Evolutionary conservation across 2,329 filamentous ascomycete genomes (phyloP).

Genomic region (Ceratocystis huliohia): DNA sequence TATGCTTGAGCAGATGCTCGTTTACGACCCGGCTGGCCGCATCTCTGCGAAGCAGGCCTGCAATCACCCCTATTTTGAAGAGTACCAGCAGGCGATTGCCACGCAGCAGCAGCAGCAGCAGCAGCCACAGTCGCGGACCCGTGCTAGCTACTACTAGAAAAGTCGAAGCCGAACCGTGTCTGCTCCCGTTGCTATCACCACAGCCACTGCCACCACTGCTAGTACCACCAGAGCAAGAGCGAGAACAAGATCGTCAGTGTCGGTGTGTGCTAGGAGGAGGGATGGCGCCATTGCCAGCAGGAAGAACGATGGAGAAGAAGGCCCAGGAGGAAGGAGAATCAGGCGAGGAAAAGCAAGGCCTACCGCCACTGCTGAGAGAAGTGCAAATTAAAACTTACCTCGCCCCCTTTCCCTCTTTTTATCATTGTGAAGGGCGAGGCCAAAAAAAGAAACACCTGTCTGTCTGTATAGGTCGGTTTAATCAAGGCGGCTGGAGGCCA

Average conservation of each 20-base stretch:
- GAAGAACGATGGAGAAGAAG: neutral
- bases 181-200: slow-evolving; percentile 31
- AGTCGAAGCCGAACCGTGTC: slow-evolving; percentile 32
- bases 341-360: neutral
- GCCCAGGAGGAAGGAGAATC: neutral
- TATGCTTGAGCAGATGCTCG: slow-evolving; percentile 56
- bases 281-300: neutral
- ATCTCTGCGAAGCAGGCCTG: slow-evolving; percentile 84
- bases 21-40: slow-evolving; percentile 75
- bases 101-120: slow-evolving; percentile 4
- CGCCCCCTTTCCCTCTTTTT: neutral
- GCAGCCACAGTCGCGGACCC: neutral
- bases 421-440: neutral
- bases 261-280: slow-evolving; percentile 33
- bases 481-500: neutral
- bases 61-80: slow-evolving; percentile 67
- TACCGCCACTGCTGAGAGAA: neutral
- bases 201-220: slow-evolving; percentile 32
- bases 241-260: neutral
- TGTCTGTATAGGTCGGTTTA: neutral
- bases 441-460: neutral
- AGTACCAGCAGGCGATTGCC: slow-evolving; percentile 16
- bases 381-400: neutral
- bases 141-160: slow-evolving; percentile 11
- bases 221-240: slow-evolving; percentile 35